phyloP scores from a whole-genome alignment of 352 stramenopile genomes.

The Thalassiosira mediterranea region DNA sequence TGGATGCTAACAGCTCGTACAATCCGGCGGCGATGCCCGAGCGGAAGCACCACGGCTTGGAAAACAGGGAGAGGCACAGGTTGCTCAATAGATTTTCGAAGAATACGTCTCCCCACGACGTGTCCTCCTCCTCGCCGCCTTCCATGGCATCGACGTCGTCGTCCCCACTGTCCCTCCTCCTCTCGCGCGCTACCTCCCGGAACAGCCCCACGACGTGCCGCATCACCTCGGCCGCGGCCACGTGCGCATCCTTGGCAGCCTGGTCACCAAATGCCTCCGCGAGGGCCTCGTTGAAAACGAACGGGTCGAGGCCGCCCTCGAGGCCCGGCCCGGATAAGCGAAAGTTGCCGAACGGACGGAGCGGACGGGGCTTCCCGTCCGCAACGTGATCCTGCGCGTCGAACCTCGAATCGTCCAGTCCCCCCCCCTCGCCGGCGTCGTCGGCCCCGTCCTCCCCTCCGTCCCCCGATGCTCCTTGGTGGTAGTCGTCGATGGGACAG shows the following conservation, averaged over 20 bases:
- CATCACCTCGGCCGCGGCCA: slow-evolving; percentile 53
- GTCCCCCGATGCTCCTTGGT: slow-evolving; percentile 6
- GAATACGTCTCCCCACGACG: slow-evolving; percentile 53
- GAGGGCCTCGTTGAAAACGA: slow-evolving; percentile 70
- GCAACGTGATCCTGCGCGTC: slow-evolving; percentile 38
- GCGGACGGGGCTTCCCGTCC: slow-evolving; percentile 56
- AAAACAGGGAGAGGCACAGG: slow-evolving; percentile 60
- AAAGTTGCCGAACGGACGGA: slow-evolving; percentile 77
- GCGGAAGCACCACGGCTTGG: slow-evolving; percentile 60
- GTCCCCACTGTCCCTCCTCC: slow-evolving; percentile 15
- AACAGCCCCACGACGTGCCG: slow-evolving; percentile 52
- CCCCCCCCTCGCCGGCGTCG: slow-evolving; percentile 8
- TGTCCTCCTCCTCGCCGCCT: background rate
- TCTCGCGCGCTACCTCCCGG: slow-evolving; percentile 14
- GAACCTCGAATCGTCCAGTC: slow-evolving; percentile 18
- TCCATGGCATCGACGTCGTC: background rate
- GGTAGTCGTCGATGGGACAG: slow-evolving; percentile 36
- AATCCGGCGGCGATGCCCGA: slow-evolving; percentile 53
- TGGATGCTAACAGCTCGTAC: slow-evolving; percentile 53
- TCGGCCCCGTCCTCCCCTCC: background rate
- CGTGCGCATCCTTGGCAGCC: slow-evolving; percentile 3
- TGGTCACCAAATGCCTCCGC: slow-evolving; percentile 56
- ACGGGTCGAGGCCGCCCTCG: slow-evolving; percentile 49
- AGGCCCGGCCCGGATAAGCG: slow-evolving; percentile 61
- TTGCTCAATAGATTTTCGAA: slow-evolving; percentile 74